phyloP scores from a whole-genome alignment of 2,329 filamentous ascomycete species.

The Penicillium sp. region DNA sequence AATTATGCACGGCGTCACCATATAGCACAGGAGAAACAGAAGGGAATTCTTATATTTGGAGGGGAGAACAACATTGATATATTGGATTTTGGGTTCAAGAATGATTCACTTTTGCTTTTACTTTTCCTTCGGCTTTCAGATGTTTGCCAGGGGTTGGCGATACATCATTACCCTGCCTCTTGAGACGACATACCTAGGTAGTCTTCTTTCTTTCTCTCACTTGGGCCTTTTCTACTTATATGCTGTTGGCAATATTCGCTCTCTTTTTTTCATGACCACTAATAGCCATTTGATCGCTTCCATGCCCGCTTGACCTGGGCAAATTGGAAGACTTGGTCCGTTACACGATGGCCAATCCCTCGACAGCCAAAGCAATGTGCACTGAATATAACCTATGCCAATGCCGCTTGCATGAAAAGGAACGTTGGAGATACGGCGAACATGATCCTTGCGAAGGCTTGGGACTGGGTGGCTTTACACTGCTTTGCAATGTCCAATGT shows the following conservation, averaged over 20 bases:
- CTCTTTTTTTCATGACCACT: neutral
- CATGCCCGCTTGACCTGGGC: neutral
- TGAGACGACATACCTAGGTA: neutral
- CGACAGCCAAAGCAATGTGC: neutral
- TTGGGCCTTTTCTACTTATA: neutral
- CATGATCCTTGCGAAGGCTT: neutral
- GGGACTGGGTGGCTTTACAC: neutral
- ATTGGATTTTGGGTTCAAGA: neutral
- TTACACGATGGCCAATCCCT: neutral
- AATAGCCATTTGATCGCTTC: neutral
- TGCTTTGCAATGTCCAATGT: neutral
- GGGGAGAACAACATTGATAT: neutral
- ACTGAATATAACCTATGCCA: neutral
- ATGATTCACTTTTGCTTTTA: neutral
- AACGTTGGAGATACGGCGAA: neutral
- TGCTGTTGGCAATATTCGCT: neutral
- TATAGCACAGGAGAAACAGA: constrained; percentile 13
- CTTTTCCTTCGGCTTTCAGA: no score
- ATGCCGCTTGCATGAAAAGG: constrained; percentile 4
- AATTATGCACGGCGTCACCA: constrained; percentile 21
- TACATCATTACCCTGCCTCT: neutral
- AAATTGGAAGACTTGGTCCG: constrained; percentile 8
- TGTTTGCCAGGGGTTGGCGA: neutral
- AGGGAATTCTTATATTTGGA: neutral
- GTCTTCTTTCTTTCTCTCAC: neutral